Percentiles rank a stretch among this genome's conserved stretches.
phyloP scores from a whole-genome alignment of 257 asterid genomes.

The Eustoma russellianum region DNA sequence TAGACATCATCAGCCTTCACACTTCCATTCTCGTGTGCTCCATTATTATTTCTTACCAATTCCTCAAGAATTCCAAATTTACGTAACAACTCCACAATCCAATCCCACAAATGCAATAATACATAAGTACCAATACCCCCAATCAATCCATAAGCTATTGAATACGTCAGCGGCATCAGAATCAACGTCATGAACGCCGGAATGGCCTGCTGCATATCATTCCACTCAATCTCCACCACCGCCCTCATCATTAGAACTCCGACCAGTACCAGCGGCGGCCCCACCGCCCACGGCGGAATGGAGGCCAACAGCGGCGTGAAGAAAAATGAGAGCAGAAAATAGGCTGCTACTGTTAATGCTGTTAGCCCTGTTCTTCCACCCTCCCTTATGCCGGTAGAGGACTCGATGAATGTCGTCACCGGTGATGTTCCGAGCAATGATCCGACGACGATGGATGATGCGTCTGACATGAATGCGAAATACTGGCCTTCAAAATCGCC shows the following conservation, averaged over 20 bases:
- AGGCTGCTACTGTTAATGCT: conserved; percentile 79
- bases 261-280: conserved; percentile 86
- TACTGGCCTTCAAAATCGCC: conserved; percentile 91
- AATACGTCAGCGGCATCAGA: conserved; percentile 85
- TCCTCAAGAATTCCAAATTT: conserved; percentile 26
- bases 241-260: conserved; percentile 97
- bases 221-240: conserved; percentile 92
- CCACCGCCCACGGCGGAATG: conserved; percentile 97
- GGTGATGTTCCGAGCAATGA: conserved; percentile 88
- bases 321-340: conserved; percentile 70
- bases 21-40: not conserved
- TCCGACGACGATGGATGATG: conserved; percentile 70
- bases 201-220: conserved; percentile 81
- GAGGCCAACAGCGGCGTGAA: conserved; percentile 91
- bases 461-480: conserved; percentile 90
- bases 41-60: not conserved
- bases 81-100: conserved; percentile 29
- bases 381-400: conserved; percentile 89
- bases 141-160: conserved; percentile 85
- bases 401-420: conserved; percentile 76
- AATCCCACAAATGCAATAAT: conserved; percentile 66
- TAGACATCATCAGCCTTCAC: conserved; percentile 8
- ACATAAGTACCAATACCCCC: conserved; percentile 75
- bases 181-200: conserved; percentile 86
- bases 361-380: conserved; percentile 93